A percentile compares a stretch with the other conserved stretches of the same genome.
These are phyloP conservation scores for Podospora appendiculata DNA, from an alignment of 495 filamentous ascomycete species.

Conservation along the genomic window DNA sequence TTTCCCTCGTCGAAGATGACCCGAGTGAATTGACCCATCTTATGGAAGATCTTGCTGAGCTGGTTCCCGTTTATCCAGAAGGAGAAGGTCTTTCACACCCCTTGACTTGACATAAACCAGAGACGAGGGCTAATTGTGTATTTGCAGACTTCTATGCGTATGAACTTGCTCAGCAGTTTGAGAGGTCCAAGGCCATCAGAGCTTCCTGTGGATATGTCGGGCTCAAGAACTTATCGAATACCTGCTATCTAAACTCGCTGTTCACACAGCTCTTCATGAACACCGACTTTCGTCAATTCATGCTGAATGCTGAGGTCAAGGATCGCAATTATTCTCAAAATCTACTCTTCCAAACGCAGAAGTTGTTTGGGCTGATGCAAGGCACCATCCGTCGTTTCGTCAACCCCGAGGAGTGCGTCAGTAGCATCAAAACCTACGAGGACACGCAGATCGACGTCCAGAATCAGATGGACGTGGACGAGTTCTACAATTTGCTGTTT, in stretches of 20 bases:
- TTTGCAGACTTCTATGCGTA: slow-evolving; percentile 36
- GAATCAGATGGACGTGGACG: slow-evolving; percentile 95
- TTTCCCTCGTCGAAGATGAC: slow-evolving; percentile 50
- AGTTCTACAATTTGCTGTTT: slow-evolving; percentile 92
- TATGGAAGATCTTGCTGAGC: slow-evolving; percentile 43
- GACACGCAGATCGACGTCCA: slow-evolving; percentile 77
- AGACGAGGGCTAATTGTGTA: slow-evolving; percentile 1
- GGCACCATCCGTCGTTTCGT: slow-evolving; percentile 63
- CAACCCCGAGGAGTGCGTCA: slow-evolving; percentile 65
- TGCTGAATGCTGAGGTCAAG: slow-evolving; percentile 52
- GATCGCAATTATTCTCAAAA: slow-evolving; percentile 52
- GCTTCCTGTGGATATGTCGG: slow-evolving; percentile 74
- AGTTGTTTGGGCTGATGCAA: slow-evolving; percentile 81
- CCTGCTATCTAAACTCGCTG: slow-evolving; percentile 95
- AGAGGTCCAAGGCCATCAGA: slow-evolving; percentile 61
- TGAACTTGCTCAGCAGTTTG: slow-evolving; percentile 50
- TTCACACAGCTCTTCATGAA: slow-evolving; percentile 98
- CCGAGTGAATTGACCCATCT: slow-evolving; percentile 38
- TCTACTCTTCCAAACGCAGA: slow-evolving; percentile 69
- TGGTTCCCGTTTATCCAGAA: slow-evolving; percentile 31
- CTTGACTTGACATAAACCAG: too few species aligned
- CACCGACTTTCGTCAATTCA: slow-evolving; percentile 74
- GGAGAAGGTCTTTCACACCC: slow-evolving; percentile 19
- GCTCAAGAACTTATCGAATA: slow-evolving; percentile 84
- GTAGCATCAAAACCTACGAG: slow-evolving; percentile 73